Evolutionary conservation across 2,329 filamentous ascomycete species (phyloP).

Genomic region (Herpotrichia juniperi): DNA sequence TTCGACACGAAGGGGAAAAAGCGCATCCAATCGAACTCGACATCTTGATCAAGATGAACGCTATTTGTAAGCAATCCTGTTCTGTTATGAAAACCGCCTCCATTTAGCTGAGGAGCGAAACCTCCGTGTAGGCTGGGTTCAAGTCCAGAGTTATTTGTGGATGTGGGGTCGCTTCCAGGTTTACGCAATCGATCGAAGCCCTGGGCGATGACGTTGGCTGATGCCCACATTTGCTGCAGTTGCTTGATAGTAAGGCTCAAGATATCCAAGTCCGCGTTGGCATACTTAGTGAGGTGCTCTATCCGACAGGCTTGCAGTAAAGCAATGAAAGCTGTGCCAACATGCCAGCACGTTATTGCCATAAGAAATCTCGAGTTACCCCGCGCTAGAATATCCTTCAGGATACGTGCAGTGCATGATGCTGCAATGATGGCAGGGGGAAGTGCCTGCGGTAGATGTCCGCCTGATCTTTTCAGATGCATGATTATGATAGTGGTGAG

Average conservation of each 20-base stretch:
- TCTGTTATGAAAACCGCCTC: neutral
- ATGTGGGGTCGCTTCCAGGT: conserved; percentile 2
- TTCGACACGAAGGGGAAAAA: conserved; percentile 29
- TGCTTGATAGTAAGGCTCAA: conserved; percentile 22
- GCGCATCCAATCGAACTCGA: conserved; percentile 28
- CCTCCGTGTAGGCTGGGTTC: neutral
- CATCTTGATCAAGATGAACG: conserved; percentile 2
- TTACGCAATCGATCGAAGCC: conserved; percentile 26
- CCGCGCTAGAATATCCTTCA: conserved; percentile 26
- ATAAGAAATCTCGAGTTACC: conserved; percentile 29
- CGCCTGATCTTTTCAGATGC: conserved; percentile 26
- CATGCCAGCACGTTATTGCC: conserved; percentile 31
- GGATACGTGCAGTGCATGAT: conserved; percentile 26
- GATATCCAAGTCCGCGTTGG: conserved; percentile 26
- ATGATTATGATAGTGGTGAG: conserved; percentile 28
- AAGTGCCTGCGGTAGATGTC: conserved; percentile 26
- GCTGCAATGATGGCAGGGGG: conserved; percentile 28
- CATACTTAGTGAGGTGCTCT: conserved; percentile 18
- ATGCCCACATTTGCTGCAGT: conserved; percentile 30
- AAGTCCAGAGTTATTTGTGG: neutral
- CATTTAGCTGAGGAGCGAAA: neutral
- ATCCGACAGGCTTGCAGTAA: conserved; percentile 28
- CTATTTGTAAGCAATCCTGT: neutral
- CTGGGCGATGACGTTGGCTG: conserved; percentile 25
- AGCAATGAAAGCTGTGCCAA: conserved; percentile 28